Evolutionary conservation across 805 yeast species (phyloP).

Genomic region (Saccharomyces paradoxus): DNA sequence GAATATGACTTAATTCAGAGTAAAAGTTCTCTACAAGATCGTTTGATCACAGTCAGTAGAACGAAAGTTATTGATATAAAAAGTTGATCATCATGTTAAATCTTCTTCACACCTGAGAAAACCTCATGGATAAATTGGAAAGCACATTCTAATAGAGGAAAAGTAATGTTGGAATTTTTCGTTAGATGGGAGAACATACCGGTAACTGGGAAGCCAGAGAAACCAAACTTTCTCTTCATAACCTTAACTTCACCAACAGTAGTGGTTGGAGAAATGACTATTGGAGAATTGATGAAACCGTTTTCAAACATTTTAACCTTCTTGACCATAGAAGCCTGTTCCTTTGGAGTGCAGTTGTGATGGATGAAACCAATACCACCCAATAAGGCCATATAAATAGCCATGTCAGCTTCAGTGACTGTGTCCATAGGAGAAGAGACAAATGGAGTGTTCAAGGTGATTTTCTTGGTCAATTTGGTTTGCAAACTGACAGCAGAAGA

Average conservation of each 20-base stretch:
- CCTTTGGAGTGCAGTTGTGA: conserved; percentile 93
- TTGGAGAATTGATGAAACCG: conserved; percentile 92
- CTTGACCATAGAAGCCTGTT: conserved; percentile 96
- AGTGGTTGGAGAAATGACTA: conserved; percentile 66
- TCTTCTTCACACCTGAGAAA: not conserved
- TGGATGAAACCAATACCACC: conserved; percentile 99
- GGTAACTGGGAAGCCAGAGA: conserved; percentile 98
- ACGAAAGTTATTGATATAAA: conserved; percentile 82
- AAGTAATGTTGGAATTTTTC: not conserved
- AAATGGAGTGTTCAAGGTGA: conserved; percentile 86
- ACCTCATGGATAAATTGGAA: not conserved
- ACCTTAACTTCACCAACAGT: conserved; percentile 76
- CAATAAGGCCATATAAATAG: conserved; percentile 93
- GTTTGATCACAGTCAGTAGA: conserved; percentile 96
- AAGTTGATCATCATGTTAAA: conserved; percentile 46
- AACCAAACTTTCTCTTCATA: conserved; percentile 69
- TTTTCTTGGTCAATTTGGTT: conserved; percentile 82
- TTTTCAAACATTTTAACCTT: conserved; percentile 95
- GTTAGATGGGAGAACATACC: conserved; percentile 57
- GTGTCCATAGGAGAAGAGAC: conserved; percentile 99
- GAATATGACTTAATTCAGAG: conserved; percentile 30
- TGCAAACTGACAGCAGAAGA: conserved; percentile 71
- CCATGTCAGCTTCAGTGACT: conserved; percentile 95
- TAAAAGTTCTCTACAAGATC: conserved; percentile 80
- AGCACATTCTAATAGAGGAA: not conserved